Conservation (phyloP, 2,329 filamentous ascomycete species). For the Hypoxylon sp. region DNA sequence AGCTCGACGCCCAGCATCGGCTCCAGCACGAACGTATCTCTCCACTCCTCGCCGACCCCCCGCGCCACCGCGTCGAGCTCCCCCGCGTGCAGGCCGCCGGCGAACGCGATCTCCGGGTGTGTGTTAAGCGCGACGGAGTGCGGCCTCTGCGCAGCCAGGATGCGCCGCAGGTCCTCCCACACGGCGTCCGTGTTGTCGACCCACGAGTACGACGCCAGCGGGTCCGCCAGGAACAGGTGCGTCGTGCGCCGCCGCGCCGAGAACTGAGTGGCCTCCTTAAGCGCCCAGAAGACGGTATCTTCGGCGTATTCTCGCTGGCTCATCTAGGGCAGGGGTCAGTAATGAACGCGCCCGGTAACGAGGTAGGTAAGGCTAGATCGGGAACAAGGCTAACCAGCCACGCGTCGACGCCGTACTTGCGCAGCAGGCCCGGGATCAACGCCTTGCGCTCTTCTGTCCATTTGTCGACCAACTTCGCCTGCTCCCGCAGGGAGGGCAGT, state of each 20-base stretch:
- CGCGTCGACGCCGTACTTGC: conserved; percentile 60
- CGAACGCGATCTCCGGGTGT: conserved; percentile 59
- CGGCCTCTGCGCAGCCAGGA: conserved; percentile 55
- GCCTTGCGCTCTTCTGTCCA: conserved; percentile 59
- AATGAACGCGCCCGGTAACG: background rate
- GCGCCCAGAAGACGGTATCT: conserved; percentile 64
- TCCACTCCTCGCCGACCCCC: conserved; percentile 56
- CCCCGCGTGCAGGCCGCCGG: conserved; percentile 61
- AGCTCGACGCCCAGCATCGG: conserved; percentile 61
- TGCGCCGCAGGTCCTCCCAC: conserved; percentile 54
- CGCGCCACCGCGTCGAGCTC: conserved; percentile 54
- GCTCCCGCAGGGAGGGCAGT: conserved; percentile 58
- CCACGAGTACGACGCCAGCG: conserved; percentile 55
- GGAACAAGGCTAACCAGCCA: conserved; percentile 56
- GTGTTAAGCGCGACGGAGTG: conserved; percentile 58
- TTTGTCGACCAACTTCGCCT: conserved; percentile 56
- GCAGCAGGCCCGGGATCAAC: conserved; percentile 57
- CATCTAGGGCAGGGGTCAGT: conserved; percentile 50
- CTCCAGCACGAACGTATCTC: conserved; percentile 54
- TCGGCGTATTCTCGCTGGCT: conserved; percentile 65
- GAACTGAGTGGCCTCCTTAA: conserved; percentile 60
- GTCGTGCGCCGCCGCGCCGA: conserved; percentile 63
- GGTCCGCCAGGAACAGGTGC: conserved; percentile 60
- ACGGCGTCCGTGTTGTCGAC: conserved; percentile 60
- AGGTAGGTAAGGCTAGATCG: background rate